A percentile compares a stretch with the other conserved stretches of the same genome.
phyloP scores from a whole-genome alignment of 306 rosid genomes.

The Acacia confusa region DNA sequence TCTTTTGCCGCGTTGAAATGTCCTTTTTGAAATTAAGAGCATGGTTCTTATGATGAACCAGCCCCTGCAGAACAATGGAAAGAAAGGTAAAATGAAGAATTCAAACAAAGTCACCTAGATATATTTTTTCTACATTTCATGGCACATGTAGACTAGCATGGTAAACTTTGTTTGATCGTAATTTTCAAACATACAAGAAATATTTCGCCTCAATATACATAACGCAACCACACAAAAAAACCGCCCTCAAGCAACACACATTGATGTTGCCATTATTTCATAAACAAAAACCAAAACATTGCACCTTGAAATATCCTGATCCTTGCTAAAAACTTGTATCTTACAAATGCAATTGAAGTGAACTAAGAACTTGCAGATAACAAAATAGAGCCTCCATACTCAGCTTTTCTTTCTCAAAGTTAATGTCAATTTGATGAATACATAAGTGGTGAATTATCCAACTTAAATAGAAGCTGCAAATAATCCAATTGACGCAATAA shows the following conservation, averaged over 20 bases:
- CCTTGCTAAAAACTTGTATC: neutral
- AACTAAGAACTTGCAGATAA: neutral
- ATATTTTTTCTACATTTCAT: neutral
- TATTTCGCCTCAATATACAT: neutral
- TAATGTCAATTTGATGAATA: neutral
- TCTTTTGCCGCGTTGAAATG: slow-evolving; percentile 81
- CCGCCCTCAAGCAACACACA: neutral
- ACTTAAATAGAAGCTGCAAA: neutral
- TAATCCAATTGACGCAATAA: neutral
- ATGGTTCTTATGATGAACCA: slow-evolving; percentile 58
- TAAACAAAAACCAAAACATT: no score
- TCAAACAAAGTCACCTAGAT: slow-evolving; percentile 6
- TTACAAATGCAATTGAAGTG: neutral
- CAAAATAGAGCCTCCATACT: slow-evolving; percentile 3
- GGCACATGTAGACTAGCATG: neutral
- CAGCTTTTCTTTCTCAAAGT: neutral
- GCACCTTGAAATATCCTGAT: no score
- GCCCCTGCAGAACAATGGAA: slow-evolving; percentile 40
- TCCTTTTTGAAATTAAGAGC: slow-evolving; percentile 82
- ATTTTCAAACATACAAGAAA: neutral
- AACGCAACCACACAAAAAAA: slow-evolving; percentile 3
- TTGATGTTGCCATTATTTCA: slow-evolving; percentile 1
- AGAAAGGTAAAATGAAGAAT: neutral
- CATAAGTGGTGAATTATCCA: neutral
- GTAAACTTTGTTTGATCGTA: neutral